Percentiles rank a stretch among this genome's conserved stretches.
phyloP scores from a whole-genome alignment of 169 alveolate genomes.

The Cytauxzoon felis region DNA sequence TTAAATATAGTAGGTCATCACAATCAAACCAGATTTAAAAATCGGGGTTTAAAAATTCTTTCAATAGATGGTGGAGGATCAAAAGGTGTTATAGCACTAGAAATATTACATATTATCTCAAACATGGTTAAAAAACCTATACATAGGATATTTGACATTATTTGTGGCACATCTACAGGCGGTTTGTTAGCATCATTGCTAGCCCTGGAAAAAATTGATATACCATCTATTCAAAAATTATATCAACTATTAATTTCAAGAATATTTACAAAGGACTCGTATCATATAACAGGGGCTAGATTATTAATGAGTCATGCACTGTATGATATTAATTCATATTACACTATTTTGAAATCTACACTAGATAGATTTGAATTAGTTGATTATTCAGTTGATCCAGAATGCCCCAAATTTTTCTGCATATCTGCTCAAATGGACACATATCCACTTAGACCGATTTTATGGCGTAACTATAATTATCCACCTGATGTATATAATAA shows the following conservation, averaged over 20 bases:
- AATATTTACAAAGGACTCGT: conserved; percentile 72
- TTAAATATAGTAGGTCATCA: conserved; percentile 55
- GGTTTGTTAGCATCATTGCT: conserved; percentile 75
- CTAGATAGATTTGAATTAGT: conserved; percentile 72
- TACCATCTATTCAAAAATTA: conserved; percentile 64
- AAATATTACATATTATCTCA: conserved; percentile 64
- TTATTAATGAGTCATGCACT: conserved; percentile 73
- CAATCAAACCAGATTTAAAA: conserved; percentile 13
- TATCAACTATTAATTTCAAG: conserved; percentile 73
- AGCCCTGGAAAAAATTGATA: conserved; percentile 74
- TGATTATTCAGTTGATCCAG: conserved; percentile 77
- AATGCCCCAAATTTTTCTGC: conserved; percentile 76
- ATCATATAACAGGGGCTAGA: conserved; percentile 68
- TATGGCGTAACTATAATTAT: conserved; percentile 74
- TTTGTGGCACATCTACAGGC: conserved; percentile 85
- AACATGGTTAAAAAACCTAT: conserved; percentile 55
- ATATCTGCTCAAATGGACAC: conserved; percentile 70
- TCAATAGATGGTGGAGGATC: conserved; percentile 85
- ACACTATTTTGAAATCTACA: conserved; percentile 51
- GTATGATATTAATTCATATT: conserved; percentile 72
- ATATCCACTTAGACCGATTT: conserved; percentile 71
- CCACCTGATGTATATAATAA: conserved; percentile 20
- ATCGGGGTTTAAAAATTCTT: conserved; percentile 69
- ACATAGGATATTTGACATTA: conserved; percentile 77
- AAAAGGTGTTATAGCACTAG: conserved; percentile 79